Base-by-base conservation (phyloP, 306 rosid species). In the Vigna angularis region DNA sequence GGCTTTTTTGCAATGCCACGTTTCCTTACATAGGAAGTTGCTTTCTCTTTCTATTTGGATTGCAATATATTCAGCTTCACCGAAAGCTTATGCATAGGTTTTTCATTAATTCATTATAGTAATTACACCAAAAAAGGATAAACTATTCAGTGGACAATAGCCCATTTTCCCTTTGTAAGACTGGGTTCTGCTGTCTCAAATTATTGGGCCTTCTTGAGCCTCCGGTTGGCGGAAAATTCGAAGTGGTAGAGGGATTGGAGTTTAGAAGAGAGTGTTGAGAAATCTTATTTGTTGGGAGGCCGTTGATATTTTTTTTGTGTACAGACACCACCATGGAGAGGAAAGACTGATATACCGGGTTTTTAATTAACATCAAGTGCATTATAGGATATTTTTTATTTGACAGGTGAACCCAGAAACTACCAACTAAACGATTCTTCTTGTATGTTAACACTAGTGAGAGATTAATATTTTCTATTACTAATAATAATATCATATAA, bases 1-100 rank as follows among this genome's bases (percentile, higher is more conserved):
- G 40, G 30, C 52, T 34, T 64, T 34, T 63, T 55, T 48, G 48
- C 47, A 13, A 36, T 22, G 42, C 47, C 47, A 42, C 83, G 11
- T 38, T 36, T 70, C 64, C 45, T 78, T 26, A 48, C 9, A 3
- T 44, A 5, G 72, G 45, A 36, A 66, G 34, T 66, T 44, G 2
- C 18, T 53, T 7, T 22, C 42, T n/a, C 48, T 47, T 77, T 66
- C 17, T 57, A 42, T 50, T 50, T 14, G 7, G 62, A 14, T 49
- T 20, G 40, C 62, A 32, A 18, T 10, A 55, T 22, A 56, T 56
- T 56, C 36, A 26, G 6, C 32, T 58, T 58, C 50, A 52, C 17
- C 14, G 51, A 55, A 38, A 7, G 15, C 15, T 40, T 55, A 14
- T 13, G 9, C 10, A 1, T 10, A 52, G 51, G 1, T 52, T 71